Conservation (phyloP, 768 basidiomycete genomes). For the Suillus weaverae region DNA sequence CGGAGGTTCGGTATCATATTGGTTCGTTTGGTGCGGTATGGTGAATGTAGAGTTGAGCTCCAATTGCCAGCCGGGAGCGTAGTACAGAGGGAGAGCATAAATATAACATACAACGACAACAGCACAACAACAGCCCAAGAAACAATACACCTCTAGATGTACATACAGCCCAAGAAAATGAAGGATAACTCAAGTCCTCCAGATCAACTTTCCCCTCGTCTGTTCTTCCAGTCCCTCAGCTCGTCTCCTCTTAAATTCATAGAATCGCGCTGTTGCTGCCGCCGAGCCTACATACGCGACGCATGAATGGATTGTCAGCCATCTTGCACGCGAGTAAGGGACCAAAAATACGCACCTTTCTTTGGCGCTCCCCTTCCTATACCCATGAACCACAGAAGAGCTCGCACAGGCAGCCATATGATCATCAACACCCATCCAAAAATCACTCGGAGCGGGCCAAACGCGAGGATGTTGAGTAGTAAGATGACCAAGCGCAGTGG, state of each 20-base stretch:
- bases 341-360: conserved; percentile 10
- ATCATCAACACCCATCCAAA: conserved; percentile 1
- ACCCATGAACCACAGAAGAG: conserved; percentile 16
- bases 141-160: neutral
- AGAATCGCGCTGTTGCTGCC: conserved; percentile 8
- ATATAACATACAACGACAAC: neutral
- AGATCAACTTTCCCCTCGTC: neutral
- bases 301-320: neutral
- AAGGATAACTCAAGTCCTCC: neutral
- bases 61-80: neutral
- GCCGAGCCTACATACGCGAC: conserved; percentile 3
- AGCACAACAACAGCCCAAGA: neutral
- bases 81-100: neutral
- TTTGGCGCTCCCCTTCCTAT: conserved; percentile 15
- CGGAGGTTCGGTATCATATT: too few species aligned
- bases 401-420: conserved; percentile 14
- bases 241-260: conserved; percentile 1
- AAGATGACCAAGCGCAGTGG: conserved; percentile 12
- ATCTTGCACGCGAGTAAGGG: neutral
- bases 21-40: neutral
- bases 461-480: neutral
- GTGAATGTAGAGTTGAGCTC: neutral
- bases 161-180: neutral
- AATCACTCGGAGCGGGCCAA: conserved; percentile 10
- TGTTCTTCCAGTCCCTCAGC: neutral